These are phyloP conservation scores for Rhodotorula sphaerocarpa DNA, from an alignment of 768 basidiomycete genomes.

Conservation along the genomic window DNA sequence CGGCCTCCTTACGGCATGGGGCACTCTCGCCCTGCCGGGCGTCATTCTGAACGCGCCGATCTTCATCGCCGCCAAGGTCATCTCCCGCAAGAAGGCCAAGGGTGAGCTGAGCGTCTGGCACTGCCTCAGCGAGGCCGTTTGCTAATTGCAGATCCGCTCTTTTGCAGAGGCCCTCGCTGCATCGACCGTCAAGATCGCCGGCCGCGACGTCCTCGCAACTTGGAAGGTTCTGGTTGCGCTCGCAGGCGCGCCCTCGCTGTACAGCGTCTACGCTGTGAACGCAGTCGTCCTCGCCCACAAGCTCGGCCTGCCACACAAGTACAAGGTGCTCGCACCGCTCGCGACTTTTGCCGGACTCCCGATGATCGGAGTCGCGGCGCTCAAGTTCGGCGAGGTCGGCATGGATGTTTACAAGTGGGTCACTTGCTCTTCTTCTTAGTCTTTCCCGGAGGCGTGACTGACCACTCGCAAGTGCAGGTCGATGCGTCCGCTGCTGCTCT, in stretches of 20 bases:
- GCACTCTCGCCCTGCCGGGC: conserved; percentile 76
- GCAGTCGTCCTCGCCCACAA: conserved; percentile 65
- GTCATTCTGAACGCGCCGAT: conserved; percentile 86
- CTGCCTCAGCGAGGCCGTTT: no score
- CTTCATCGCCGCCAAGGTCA: conserved; percentile 78
- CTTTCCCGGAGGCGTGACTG: accelerated
- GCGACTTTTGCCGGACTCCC: conserved; percentile 66
- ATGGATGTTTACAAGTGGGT: conserved; percentile 91
- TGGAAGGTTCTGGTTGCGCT: conserved; percentile 96
- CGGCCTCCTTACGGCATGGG: conserved; percentile 68
- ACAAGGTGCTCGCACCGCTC: conserved; percentile 68
- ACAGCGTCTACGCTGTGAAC: conserved; percentile 69
- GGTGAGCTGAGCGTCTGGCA: neutral
- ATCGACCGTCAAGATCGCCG: conserved; percentile 88
- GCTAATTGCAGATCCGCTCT: no score
- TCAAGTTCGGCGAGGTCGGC: conserved; percentile 96
- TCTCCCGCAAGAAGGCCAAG: conserved; percentile 81
- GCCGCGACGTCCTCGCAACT: conserved; percentile 90
- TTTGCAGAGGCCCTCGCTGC: conserved; percentile 75
- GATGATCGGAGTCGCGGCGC: conserved; percentile 80
- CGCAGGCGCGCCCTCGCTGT: conserved; percentile 79
- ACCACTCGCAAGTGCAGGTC: conserved; percentile 54
- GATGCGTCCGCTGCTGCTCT: conserved; percentile 75
- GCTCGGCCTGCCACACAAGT: conserved; percentile 56
- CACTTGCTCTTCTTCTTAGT: no score